Conservation (phyloP, 805 yeast genomes). For the Debaryomyces maramus region DNA sequence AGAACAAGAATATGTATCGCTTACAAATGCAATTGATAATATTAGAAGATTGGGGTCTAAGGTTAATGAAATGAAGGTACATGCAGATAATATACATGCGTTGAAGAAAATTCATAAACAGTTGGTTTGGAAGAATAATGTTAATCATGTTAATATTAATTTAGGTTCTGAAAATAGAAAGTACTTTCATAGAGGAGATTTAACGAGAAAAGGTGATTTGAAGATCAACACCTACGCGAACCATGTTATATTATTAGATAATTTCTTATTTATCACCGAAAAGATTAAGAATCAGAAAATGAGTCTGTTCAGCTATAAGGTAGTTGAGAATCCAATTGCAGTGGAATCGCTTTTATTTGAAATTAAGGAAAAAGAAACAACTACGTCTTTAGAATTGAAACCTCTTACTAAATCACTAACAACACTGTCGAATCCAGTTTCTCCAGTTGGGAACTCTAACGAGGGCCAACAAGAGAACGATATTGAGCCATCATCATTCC, state of each 20-base stretch:
- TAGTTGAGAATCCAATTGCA: constrained; percentile 61
- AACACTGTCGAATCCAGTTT: constrained; percentile 13
- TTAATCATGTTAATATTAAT: constrained; percentile 48
- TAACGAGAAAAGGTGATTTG: constrained; percentile 62
- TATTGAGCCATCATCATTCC: constrained; percentile 33
- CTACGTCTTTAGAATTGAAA: constrained; percentile 16
- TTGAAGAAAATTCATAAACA: constrained; percentile 54
- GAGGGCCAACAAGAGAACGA: constrained; percentile 16
- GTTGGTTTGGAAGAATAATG: constrained; percentile 51
- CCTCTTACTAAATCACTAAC: constrained; percentile 19
- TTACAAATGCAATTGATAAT: constrained; percentile 54
- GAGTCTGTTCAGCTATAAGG: constrained; percentile 32
- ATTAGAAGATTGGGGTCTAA: constrained; percentile 55
- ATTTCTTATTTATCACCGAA: constrained; percentile 67
- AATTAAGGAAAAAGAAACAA: constrained; percentile 33
- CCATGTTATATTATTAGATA: constrained; percentile 65
- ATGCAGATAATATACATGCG: constrained; percentile 58
- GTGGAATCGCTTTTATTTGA: constrained; percentile 58
- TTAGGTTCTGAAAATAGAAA: constrained; percentile 55
- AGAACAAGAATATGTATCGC: constrained; percentile 52
- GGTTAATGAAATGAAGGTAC: constrained; percentile 62
- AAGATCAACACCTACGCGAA: constrained; percentile 55
- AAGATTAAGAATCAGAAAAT: constrained; percentile 41
- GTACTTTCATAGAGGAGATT: constrained; percentile 57
- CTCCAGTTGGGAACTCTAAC: constrained; percentile 4